Evolutionary conservation across 495 filamentous ascomycete species (phyloP).

Genomic region (Penicillium paradoxum): DNA sequence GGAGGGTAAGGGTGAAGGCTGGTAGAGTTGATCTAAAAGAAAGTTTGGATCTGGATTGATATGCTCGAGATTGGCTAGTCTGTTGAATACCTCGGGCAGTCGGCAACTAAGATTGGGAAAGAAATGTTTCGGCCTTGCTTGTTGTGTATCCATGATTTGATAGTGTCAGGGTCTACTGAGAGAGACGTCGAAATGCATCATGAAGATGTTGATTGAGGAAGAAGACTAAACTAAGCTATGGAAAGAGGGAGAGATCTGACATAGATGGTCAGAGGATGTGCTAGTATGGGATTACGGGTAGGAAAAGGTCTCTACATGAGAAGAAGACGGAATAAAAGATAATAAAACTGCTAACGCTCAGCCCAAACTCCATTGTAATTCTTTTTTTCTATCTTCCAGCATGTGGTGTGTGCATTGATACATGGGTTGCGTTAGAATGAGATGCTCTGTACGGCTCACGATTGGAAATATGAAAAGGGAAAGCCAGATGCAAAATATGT

Average conservation of each 20-base stretch:
- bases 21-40: neutral
- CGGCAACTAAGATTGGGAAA: neutral
- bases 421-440: slow-evolving; percentile 13
- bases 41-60: neutral
- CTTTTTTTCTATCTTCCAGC: slow-evolving; percentile 21
- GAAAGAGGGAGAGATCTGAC: too few relatives aligned
- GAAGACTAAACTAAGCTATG: too few relatives aligned
- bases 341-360: slow-evolving; percentile 1
- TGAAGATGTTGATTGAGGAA: too few relatives aligned
- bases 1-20: neutral
- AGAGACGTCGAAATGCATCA: too few relatives aligned
- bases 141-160: neutral
- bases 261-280: too few relatives aligned
- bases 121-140: neutral
- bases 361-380: slow-evolving; percentile 17
- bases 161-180: too few relatives aligned
- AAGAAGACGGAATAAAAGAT: neutral
- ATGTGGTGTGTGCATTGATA: slow-evolving; percentile 18
- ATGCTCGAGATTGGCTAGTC: neutral
- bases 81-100: neutral
- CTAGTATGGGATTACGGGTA: too few relatives aligned
- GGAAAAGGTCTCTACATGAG: neutral
- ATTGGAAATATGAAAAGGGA: neutral
- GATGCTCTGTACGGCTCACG: slow-evolving; percentile 17
- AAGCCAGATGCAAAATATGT: slow-evolving; percentile 1